Evolutionary conservation across 176 grass and related monocot genomes (phyloP).

Genomic region (Zizania latifolia): DNA sequence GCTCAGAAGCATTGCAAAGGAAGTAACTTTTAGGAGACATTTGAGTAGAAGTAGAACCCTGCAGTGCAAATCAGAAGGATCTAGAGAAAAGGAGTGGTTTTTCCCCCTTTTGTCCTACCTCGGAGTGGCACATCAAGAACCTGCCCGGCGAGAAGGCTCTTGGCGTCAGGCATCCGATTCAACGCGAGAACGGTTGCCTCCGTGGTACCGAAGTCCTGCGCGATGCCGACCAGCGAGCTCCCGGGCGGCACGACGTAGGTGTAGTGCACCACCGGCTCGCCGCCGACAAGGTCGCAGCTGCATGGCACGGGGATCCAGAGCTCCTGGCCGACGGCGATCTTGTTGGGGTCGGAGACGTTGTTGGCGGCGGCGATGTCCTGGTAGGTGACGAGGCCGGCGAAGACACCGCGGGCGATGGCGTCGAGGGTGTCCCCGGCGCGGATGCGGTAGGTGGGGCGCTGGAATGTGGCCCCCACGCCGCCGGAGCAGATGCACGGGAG

Average conservation of each 20-base stretch:
- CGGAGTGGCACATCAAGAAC: conserved; percentile 84
- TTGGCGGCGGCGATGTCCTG: conserved; percentile 83
- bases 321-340: conserved; percentile 50
- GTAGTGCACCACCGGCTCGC: conserved; percentile 49
- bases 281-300: conserved; percentile 76
- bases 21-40: background rate
- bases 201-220: conserved; percentile 52
- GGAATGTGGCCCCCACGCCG: conserved; percentile 56
- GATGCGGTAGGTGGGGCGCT: conserved; percentile 60
- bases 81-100: background rate
- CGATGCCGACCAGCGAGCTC: conserved; percentile 44
- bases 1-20: background rate
- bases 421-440: conserved; percentile 61
- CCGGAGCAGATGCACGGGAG: conserved; percentile 85
- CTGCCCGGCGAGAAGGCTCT: conserved; percentile 65
- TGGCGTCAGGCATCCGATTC: conserved; percentile 69
- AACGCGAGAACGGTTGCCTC: conserved; percentile 39
- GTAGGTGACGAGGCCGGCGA: conserved; percentile 62
- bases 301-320: conserved; percentile 88
- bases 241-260: conserved; percentile 54
- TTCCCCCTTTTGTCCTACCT: conserved; percentile 28
- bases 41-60: background rate
- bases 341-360: conserved; percentile 61
- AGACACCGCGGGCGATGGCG: conserved; percentile 39
- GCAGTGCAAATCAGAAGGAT: background rate